A percentile compares a stretch with the other conserved stretches of the same genome.
Evolutionary conservation across 1,139 yeast species (phyloP).

Genomic region (Saccharomyces hybrid): DNA sequence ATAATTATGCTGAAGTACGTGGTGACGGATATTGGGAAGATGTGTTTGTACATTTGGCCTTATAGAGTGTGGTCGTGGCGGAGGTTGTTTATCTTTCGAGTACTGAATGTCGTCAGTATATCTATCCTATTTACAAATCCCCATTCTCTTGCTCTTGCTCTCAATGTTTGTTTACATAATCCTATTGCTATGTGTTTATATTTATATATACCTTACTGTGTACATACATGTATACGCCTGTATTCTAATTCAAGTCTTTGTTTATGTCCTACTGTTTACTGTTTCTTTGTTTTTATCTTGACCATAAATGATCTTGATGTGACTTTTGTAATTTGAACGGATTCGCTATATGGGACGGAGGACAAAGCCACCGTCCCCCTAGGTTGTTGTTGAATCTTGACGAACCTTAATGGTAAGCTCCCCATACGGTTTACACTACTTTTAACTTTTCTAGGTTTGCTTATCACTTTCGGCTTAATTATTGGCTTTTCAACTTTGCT

Average conservation of each 20-base stretch:
- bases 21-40: slow-evolving; percentile 1
- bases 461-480: slow-evolving; percentile 3
- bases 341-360: slow-evolving; percentile 25
- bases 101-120: slow-evolving; percentile 1
- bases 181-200: slow-evolving; percentile 6
- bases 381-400: slow-evolving; percentile 19
- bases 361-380: slow-evolving; percentile 24
- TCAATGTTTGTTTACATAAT: not conserved
- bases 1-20: slow-evolving; percentile 1
- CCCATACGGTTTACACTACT: slow-evolving; percentile 24
- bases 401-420: slow-evolving; percentile 27
- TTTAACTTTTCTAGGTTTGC: slow-evolving; percentile 12
- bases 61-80: slow-evolving; percentile 1
- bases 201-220: not conserved
- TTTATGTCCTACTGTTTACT: not conserved
- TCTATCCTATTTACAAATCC: not conserved
- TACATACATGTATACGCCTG: not conserved
- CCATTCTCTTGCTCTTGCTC: not conserved
- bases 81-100: slow-evolving; percentile 1
- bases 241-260: not conserved
- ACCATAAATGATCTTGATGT: slow-evolving; percentile 26
- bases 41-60: slow-evolving; percentile 1
- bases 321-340: slow-evolving; percentile 23
- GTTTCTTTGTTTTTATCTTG: slow-evolving; percentile 14
- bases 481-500: not conserved